Evolutionary conservation across 345 rosid species (phyloP).

Genomic region (Pugionium cornutum): DNA sequence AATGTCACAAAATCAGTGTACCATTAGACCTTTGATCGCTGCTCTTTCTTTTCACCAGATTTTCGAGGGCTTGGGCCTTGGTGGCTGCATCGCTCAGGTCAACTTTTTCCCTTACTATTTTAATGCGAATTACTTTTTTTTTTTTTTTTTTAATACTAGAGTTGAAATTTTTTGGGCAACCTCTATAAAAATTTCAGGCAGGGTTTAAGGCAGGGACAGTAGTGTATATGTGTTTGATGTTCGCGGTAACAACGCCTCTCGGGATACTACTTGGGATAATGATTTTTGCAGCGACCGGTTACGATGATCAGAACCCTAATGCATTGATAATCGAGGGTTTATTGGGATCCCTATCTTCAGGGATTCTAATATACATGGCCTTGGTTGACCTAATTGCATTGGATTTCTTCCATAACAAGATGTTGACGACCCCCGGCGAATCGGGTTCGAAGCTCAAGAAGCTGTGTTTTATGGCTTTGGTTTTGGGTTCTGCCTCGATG

Average conservation of each 20-base stretch:
- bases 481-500: slow-evolving; percentile 79
- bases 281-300: slow-evolving; percentile 70
- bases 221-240: slow-evolving; percentile 87
- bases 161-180: neutral
- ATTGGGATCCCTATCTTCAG: slow-evolving; percentile 80
- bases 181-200: slow-evolving; percentile 50
- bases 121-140: too few relatives aligned
- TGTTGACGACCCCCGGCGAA: slow-evolving; percentile 42
- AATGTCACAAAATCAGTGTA: slow-evolving; percentile 93
- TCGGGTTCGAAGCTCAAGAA: slow-evolving; percentile 69
- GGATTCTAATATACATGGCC: slow-evolving; percentile 90
- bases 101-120: neutral
- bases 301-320: slow-evolving; percentile 71
- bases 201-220: slow-evolving; percentile 73
- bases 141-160: neutral
- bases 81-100: slow-evolving; percentile 99
- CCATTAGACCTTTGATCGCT: slow-evolving; percentile 80
- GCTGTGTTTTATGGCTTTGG: slow-evolving; percentile 63
- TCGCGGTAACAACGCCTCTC: slow-evolving; percentile 84
- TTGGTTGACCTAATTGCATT: slow-evolving; percentile 84
- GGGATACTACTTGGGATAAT: slow-evolving; percentile 89
- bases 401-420: slow-evolving; percentile 91
- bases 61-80: slow-evolving; percentile 96
- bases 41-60: slow-evolving; percentile 94
- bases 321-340: slow-evolving; percentile 89